A percentile compares a stretch with the other conserved stretches of the same genome.
phyloP scores from a whole-genome alignment of 352 stramenopile genomes.

The Phytophthora cryptogea region DNA sequence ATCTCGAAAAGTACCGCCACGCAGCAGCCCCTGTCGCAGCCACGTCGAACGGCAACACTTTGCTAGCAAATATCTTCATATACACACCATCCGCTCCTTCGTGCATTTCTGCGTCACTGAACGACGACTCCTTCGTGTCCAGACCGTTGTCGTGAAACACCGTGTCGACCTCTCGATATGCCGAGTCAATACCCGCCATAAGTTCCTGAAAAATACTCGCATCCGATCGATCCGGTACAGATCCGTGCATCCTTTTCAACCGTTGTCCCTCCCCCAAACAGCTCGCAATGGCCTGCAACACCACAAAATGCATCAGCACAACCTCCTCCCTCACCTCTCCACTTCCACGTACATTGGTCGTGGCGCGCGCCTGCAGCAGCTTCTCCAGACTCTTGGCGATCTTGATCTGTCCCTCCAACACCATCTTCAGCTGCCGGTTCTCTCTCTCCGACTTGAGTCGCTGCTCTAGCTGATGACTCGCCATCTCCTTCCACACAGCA shows the following conservation, averaged over 20 bases:
- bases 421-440: slow-evolving; percentile 58
- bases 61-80: slow-evolving; percentile 58
- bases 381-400: slow-evolving; percentile 67
- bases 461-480: slow-evolving; percentile 47
- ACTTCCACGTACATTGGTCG: slow-evolving; percentile 28
- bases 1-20: slow-evolving; percentile 55
- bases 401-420: slow-evolving; percentile 72
- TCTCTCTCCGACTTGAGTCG: slow-evolving; percentile 59
- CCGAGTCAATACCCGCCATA: slow-evolving; percentile 38
- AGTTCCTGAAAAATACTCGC: slow-evolving; percentile 43
- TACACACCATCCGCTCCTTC: slow-evolving; percentile 39
- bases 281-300: slow-evolving; percentile 33
- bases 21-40: slow-evolving; percentile 38
- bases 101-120: slow-evolving; percentile 46
- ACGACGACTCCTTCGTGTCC: slow-evolving; percentile 36
- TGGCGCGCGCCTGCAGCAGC: slow-evolving; percentile 40
- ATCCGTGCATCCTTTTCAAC: slow-evolving; percentile 36
- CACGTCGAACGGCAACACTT: slow-evolving; percentile 53
- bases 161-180: slow-evolving; percentile 44
- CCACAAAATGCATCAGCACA: slow-evolving; percentile 3
- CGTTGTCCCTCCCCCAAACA: slow-evolving; percentile 23
- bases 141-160: slow-evolving; percentile 46
- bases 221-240: slow-evolving; percentile 33
- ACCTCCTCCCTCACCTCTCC: neutral
- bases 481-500: slow-evolving; percentile 53